Evolutionary conservation across 805 yeast genomes (phyloP), one percentile per base, ranked within the genome.

Genomic region (Ogataea pilisensis): DNA sequence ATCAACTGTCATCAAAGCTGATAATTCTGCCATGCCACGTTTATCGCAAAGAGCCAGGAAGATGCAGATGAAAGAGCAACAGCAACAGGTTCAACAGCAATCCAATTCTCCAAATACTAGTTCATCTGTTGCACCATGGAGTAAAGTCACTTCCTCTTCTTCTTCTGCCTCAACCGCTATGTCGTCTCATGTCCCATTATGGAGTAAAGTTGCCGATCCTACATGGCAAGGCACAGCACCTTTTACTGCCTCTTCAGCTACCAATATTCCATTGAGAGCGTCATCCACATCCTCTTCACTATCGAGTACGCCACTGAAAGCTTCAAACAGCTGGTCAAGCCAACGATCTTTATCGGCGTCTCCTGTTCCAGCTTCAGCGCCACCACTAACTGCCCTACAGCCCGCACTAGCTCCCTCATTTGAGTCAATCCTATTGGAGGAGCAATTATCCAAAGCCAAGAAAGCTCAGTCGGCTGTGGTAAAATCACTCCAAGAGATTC

Each of bases 401-500:
- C 16, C 13, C 6, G 30, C 13, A 27, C 6, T 45, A 21, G 48
- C 45, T 3, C 64, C 64, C 19, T 57, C 63, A 6, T 51, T 58
- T 18, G 61, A 57, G 19, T 45, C 52, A 21, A 51, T 56, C 2
- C 39, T 54, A 16, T 31, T 52, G 21, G 58, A 57, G 39, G 57
- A 58, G 37, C 36, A 51, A 45, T 36, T 44, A 5, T 43, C 65
- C 46, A 51, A 50, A 24, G 55, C 53, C 42, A 63, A 65, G 39
- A 42, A 39, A 25, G 28, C 32, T 8, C 43, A 31, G 27, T 35
- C 35, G 3, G 28, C 13, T 7, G 35, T 28, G 16, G 35, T 41
- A 11, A 69, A 69, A 40, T 69, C 85, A 1, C 60, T 85, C 32
- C 80, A 76, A 34, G 95, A 89, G 43, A 74, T 84, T 34, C 82